A percentile compares a stretch with the other conserved stretches of the same genome.
Evolutionary conservation across 2,329 filamentous ascomycete species (phyloP).

Genomic region (Microsporum ferrugineum): DNA sequence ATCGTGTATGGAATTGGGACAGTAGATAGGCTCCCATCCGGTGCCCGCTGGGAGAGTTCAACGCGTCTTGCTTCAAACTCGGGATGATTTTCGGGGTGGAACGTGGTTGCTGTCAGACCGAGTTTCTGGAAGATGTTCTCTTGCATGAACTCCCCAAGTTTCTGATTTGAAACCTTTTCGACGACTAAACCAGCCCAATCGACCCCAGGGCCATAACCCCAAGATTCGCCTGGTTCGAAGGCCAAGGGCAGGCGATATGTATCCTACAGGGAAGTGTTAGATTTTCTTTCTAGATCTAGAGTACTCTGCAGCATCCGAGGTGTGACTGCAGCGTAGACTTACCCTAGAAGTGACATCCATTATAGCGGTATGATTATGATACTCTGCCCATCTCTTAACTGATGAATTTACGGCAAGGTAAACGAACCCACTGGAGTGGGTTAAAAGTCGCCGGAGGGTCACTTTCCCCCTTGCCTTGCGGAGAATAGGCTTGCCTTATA

Average conservation of each 20-base stretch:
- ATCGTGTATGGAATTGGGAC: background rate
- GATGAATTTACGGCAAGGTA: slow-evolving; percentile 4
- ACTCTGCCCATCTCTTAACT: background rate
- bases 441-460: slow-evolving; percentile 5
- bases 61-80: background rate
- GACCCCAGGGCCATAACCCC: slow-evolving; percentile 38
- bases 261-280: background rate
- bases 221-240: slow-evolving; percentile 41
- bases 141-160: slow-evolving; percentile 5
- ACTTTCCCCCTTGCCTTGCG: background rate
- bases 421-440: slow-evolving; percentile 9
- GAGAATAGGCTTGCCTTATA: background rate
- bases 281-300: background rate
- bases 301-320: background rate
- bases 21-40: slow-evolving; percentile 2
- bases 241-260: slow-evolving; percentile 27
- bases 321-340: background rate
- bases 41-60: slow-evolving; percentile 6
- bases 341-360: background rate
- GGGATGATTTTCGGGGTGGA: background rate
- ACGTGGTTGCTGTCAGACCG: slow-evolving; percentile 5
- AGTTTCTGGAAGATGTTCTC: slow-evolving; percentile 3
- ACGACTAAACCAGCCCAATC: slow-evolving; percentile 41
- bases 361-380: background rate
- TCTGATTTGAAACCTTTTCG: slow-evolving; percentile 13